Conservation (phyloP, 352 stramenopile species). For the Peronospora farinosa region DNA sequence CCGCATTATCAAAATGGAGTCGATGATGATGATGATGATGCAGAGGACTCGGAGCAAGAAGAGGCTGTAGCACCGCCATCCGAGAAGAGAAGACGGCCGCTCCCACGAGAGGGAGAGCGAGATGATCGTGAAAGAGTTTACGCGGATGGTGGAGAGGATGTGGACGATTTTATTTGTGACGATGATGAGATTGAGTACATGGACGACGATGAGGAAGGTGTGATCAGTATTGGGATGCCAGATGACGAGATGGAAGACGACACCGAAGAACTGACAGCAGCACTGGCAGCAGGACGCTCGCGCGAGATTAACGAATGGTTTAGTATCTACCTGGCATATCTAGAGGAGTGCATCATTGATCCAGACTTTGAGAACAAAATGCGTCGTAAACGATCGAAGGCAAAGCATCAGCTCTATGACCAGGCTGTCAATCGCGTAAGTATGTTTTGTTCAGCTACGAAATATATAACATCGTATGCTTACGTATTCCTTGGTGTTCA, state of each 20-base stretch:
- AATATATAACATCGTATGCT: background rate
- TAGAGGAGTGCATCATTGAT: constrained; percentile 69
- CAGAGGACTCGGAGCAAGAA: constrained; percentile 31
- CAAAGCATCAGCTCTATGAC: constrained; percentile 43
- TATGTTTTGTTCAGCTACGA: constrained; percentile 2
- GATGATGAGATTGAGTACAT: constrained; percentile 86
- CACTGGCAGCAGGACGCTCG: constrained; percentile 38
- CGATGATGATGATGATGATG: constrained; percentile 17
- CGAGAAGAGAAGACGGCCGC: constrained; percentile 18
- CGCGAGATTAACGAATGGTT: constrained; percentile 78
- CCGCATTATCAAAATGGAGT: constrained; percentile 17
- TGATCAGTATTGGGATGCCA: constrained; percentile 53
- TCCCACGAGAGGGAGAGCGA: constrained; percentile 19
- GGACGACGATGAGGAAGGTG: constrained; percentile 71
- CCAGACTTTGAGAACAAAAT: constrained; percentile 56
- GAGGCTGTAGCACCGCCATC: constrained; percentile 9
- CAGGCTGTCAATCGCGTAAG: constrained; percentile 59
- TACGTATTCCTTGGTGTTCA: background rate
- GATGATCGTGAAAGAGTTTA: constrained; percentile 33
- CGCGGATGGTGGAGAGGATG: constrained; percentile 53
- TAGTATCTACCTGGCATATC: constrained; percentile 73
- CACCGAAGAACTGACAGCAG: constrained; percentile 32
- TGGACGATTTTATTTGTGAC: constrained; percentile 73
- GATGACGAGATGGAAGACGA: constrained; percentile 41
- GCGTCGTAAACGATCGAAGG: constrained; percentile 27